Conservation (phyloP, 352 stramenopile species). For the Phytophthora citricola region DNA sequence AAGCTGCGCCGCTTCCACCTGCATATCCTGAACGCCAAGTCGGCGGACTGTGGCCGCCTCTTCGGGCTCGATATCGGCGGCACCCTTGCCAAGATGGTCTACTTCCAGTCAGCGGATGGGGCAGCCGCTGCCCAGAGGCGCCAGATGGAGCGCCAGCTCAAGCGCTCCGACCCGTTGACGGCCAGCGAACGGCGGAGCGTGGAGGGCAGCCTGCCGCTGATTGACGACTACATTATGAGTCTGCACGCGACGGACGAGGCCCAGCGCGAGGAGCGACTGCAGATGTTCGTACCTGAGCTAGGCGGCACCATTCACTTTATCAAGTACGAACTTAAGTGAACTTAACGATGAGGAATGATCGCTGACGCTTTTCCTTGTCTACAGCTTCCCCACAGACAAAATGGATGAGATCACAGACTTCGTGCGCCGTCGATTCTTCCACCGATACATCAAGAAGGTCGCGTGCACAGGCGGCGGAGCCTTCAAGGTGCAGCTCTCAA, state of each 20-base stretch:
- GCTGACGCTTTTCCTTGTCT: slow-evolving; percentile 14
- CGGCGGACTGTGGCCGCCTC: slow-evolving; percentile 67
- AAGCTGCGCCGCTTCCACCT: slow-evolving; percentile 76
- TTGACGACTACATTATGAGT: slow-evolving; percentile 62
- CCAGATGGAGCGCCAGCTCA: slow-evolving; percentile 39
- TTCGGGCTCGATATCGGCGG: slow-evolving; percentile 95
- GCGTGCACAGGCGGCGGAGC: slow-evolving; percentile 94
- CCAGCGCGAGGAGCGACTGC: slow-evolving; percentile 62
- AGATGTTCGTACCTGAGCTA: slow-evolving; percentile 76
- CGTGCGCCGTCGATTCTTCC: slow-evolving; percentile 81
- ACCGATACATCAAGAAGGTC: slow-evolving; percentile 92
- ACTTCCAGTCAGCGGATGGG: slow-evolving; percentile 84
- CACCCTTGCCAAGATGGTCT: slow-evolving; percentile 93
- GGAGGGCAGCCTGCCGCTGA: slow-evolving; percentile 57
- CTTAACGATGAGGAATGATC: not conserved
- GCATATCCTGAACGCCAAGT: slow-evolving; percentile 73
- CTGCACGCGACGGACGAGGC: slow-evolving; percentile 51
- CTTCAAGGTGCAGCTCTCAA: slow-evolving; percentile 86
- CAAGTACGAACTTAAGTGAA: slow-evolving; percentile 36
- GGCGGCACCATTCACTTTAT: slow-evolving; percentile 97
- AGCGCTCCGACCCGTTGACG: slow-evolving; percentile 20
- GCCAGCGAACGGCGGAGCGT: slow-evolving; percentile 20
- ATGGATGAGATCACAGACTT: slow-evolving; percentile 79
- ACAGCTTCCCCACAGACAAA: slow-evolving; percentile 72
- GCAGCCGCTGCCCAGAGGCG: slow-evolving; percentile 36